A percentile compares a stretch with the other conserved stretches of the same genome.
These are phyloP conservation scores for Suillus weaverae DNA, from an alignment of 768 basidiomycete genomes.

Conservation along the genomic window DNA sequence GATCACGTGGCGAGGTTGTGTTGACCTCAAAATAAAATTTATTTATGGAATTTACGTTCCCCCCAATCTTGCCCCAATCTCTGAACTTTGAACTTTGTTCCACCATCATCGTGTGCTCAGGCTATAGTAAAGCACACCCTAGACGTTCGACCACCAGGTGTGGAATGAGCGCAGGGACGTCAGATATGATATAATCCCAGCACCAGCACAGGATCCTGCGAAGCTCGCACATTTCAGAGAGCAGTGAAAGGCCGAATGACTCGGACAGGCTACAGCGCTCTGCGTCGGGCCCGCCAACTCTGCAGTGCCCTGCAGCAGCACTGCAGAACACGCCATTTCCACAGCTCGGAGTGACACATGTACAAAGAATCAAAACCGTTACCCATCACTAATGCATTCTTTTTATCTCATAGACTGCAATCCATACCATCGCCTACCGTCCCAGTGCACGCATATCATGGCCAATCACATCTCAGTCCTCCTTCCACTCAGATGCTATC, in stretches of 20 bases:
- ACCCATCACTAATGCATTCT: background rate
- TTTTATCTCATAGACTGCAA: slow-evolving; percentile 2
- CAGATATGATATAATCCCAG: background rate
- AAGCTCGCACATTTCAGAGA: slow-evolving; percentile 72
- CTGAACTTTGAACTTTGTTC: too few species aligned
- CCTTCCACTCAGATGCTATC: slow-evolving; percentile 48
- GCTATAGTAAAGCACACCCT: background rate
- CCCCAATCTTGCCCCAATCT: too few species aligned
- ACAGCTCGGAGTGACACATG: background rate
- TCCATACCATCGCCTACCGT: slow-evolving; percentile 12
- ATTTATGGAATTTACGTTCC: background rate
- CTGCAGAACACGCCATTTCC: slow-evolving; percentile 12
- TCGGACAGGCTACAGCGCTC: slow-evolving; percentile 40
- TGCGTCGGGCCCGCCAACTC: slow-evolving; percentile 8
- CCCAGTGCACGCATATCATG: slow-evolving; percentile 22
- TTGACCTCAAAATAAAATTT: background rate
- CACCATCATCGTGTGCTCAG: too few species aligned
- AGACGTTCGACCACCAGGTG: background rate
- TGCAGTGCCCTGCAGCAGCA: background rate
- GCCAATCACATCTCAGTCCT: slow-evolving; percentile 34
- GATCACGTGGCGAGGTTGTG: background rate
- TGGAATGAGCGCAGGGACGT: background rate
- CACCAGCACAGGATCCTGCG: slow-evolving; percentile 44
- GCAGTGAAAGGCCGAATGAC: slow-evolving; percentile 67
- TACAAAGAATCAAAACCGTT: background rate